Conservation (phyloP, 1,284 basidiomycete species). For the Caloboletus inedulis region DNA sequence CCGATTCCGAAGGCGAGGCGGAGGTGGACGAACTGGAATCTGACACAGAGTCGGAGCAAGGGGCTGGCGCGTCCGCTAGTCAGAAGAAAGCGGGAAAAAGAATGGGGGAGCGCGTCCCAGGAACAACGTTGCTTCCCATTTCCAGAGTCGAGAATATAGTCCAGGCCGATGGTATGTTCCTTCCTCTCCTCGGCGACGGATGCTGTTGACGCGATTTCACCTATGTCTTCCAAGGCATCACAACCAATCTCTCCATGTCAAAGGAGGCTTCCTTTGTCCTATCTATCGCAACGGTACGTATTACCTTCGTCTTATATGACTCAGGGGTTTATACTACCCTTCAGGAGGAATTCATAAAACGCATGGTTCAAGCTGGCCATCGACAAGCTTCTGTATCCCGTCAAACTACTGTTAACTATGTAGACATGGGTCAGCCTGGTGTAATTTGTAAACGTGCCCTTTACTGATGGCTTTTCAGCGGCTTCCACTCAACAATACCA, state of each 20-base stretch:
- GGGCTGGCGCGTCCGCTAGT: slow-evolving; percentile 37
- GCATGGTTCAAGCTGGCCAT: slow-evolving; percentile 57
- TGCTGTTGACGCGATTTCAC: slow-evolving; percentile 16
- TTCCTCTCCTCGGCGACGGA: neutral
- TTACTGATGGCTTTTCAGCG: slow-evolving; percentile 38
- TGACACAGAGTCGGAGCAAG: slow-evolving; percentile 44
- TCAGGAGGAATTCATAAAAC: slow-evolving; percentile 77
- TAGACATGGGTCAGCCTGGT: slow-evolving; percentile 59
- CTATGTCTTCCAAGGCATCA: slow-evolving; percentile 41
- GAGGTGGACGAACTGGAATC: slow-evolving; percentile 67
- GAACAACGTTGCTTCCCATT: slow-evolving; percentile 59
- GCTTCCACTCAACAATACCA: slow-evolving; percentile 55
- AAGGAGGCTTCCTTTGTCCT: slow-evolving; percentile 71
- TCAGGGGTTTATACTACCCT: slow-evolving; percentile 20
- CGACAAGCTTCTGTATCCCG: slow-evolving; percentile 50
- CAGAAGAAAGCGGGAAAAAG: slow-evolving; percentile 35
- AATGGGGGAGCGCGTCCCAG: slow-evolving; percentile 51
- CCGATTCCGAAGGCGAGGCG: slow-evolving; percentile 43
- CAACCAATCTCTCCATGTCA: slow-evolving; percentile 58
- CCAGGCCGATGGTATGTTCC: slow-evolving; percentile 59
- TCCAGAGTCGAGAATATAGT: slow-evolving; percentile 66
- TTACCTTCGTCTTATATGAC: neutral
- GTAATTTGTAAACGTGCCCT: slow-evolving; percentile 3
- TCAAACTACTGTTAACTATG: slow-evolving; percentile 56
- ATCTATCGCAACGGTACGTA: slow-evolving; percentile 64